Conservation (phyloP, 139 green algal species). For the Tetradesmus obliquus region DNA sequence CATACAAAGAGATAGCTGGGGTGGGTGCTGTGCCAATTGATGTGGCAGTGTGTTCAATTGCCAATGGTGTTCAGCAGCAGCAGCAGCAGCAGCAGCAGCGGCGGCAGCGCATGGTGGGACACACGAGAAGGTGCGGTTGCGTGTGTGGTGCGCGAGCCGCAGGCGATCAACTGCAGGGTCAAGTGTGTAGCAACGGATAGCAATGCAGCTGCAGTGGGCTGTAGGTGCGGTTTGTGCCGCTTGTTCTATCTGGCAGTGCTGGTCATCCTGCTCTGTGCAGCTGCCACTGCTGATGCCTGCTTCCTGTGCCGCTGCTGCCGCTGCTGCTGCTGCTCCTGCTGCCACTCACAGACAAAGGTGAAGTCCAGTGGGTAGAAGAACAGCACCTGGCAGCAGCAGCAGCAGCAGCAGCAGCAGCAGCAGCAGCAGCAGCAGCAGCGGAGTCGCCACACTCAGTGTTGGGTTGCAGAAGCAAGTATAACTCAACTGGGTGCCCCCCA, state of each 20-base stretch:
- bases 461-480: too few species aligned
- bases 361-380: constrained; percentile 43
- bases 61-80: too few species aligned
- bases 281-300: background rate
- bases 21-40: too few species aligned
- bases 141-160: too few species aligned
- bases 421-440: background rate
- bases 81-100: too few species aligned
- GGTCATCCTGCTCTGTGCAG: too few species aligned
- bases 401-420: background rate
- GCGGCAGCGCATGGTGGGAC: too few species aligned
- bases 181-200: background rate
- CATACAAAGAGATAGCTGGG: too few species aligned
- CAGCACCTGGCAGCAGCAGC: background rate
- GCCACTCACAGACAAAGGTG: constrained; percentile 45
- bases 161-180: background rate
- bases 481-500: too few species aligned
- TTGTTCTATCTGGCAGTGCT: background rate
- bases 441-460: background rate
- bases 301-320: background rate
- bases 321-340: constrained; percentile 5
- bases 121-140: too few species aligned
- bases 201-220: too few species aligned
- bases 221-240: background rate
- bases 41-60: too few species aligned